Evolutionary conservation across 768 basidiomycete genomes (phyloP).

Genomic region (Leccinum uliginosum): DNA sequence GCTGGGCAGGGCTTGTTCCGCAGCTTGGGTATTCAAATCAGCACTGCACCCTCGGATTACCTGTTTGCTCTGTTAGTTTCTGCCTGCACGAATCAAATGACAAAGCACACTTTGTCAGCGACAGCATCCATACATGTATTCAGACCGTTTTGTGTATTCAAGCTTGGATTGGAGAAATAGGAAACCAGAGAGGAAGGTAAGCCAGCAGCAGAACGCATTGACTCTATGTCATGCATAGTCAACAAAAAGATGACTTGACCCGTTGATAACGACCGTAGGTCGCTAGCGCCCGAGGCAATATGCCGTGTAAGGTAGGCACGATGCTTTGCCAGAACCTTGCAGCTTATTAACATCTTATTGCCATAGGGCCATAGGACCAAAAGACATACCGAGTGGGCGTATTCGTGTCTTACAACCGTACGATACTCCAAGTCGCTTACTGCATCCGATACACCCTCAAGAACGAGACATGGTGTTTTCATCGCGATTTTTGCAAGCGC

Average conservation of each 20-base stretch:
- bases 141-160: conserved; percentile 68
- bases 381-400: conserved; percentile 60
- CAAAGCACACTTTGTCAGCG: conserved; percentile 65
- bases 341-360: conserved; percentile 1
- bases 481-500: conserved; percentile 75
- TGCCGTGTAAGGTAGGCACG: conserved; percentile 58
- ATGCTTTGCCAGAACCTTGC: conserved; percentile 68
- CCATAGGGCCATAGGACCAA: background rate
- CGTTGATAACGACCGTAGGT: conserved; percentile 69
- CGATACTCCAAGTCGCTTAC: conserved; percentile 91
- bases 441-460: conserved; percentile 78
- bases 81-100: background rate
- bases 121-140: conserved; percentile 80
- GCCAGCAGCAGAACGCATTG: conserved; percentile 76
- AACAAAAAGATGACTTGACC: conserved; percentile 85
- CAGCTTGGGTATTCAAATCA: conserved; percentile 68
- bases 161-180: conserved; percentile 83
- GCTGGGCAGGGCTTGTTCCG: conserved; percentile 72
- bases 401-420: conserved; percentile 84
- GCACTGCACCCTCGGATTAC: conserved; percentile 73
- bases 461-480: conserved; percentile 81
- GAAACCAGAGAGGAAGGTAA: conserved; percentile 76
- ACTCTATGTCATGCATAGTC: conserved; percentile 84
- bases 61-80: conserved; percentile 35
- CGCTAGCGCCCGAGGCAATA: conserved; percentile 60